These are phyloP conservation scores for Alternaria viburni DNA, from an alignment of 2,329 filamentous ascomycete genomes.

Conservation along the genomic window DNA sequence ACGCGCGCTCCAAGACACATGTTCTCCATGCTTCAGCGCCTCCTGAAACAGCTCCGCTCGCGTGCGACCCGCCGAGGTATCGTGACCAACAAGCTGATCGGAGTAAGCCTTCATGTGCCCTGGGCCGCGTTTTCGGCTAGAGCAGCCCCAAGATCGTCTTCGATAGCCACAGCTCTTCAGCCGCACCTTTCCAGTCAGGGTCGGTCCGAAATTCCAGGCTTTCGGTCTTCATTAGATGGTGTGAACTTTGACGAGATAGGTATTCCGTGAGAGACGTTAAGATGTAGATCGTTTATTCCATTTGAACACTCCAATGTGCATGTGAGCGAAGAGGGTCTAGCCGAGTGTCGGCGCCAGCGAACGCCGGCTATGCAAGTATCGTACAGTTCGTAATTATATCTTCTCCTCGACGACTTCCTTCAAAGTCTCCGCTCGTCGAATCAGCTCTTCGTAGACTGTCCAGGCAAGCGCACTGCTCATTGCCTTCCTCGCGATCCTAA, in stretches of 20 bases:
- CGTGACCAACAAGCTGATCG: conserved; percentile 24
- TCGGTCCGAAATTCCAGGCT: not conserved
- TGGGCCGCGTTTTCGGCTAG: conserved; percentile 18
- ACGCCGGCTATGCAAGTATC: conserved; percentile 12
- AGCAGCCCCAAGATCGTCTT: not conserved
- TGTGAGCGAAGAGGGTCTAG: conserved; percentile 14
- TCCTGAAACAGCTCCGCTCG: conserved; percentile 23
- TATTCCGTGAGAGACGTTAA: not conserved
- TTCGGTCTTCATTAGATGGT: not conserved
- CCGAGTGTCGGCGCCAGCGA: not conserved
- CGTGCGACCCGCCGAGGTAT: conserved; percentile 10
- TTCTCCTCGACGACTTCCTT: conserved; percentile 36
- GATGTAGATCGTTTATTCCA: not conserved
- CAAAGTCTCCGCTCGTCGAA: conserved; percentile 70
- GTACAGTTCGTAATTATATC: conserved; percentile 20
- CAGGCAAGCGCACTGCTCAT: conserved; percentile 94
- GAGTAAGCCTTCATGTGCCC: conserved; percentile 23
- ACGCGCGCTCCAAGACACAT: conserved; percentile 8
- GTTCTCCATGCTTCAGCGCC: conserved; percentile 13
- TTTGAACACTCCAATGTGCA: conserved; percentile 4
- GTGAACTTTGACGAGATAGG: not conserved
- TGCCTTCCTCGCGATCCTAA: conserved; percentile 90
- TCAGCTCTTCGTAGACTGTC: conserved; percentile 95
- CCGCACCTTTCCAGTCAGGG: conserved; percentile 6
- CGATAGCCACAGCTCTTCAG: conserved; percentile 3